phyloP scores from a whole-genome alignment of 768 basidiomycete species.

The Amanita subjunquillea region DNA sequence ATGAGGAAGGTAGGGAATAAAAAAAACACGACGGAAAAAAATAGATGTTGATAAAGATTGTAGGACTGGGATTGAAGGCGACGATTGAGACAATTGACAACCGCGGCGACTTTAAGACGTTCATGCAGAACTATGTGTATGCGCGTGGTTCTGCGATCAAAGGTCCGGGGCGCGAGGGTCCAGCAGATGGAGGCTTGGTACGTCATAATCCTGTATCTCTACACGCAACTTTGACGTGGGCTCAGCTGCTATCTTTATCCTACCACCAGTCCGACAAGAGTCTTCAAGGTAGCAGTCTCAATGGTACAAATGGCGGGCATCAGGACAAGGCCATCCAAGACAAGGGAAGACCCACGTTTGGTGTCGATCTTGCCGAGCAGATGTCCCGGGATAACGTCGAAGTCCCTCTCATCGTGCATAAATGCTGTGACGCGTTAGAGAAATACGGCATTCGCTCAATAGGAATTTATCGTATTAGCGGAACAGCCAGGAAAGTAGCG shows the following conservation, averaged over 20 bases:
- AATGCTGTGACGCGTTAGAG: constrained; percentile 89
- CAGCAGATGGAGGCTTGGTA: constrained; percentile 89
- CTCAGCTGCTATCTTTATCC: constrained; percentile 55
- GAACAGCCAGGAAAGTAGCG: constrained; percentile 79
- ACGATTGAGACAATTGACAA: constrained; percentile 91
- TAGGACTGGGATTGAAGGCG: constrained; percentile 69
- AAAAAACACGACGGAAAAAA: not conserved
- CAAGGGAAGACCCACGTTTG: constrained; percentile 78
- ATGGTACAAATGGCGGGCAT: constrained; percentile 15
- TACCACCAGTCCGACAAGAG: constrained; percentile 22
- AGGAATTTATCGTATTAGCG: constrained; percentile 91
- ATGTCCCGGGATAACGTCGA: constrained; percentile 88
- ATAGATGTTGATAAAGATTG: not conserved
- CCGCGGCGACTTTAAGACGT: constrained; percentile 87
- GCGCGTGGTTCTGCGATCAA: constrained; percentile 59
- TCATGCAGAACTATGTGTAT: constrained; percentile 96
- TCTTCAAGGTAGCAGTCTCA: constrained; percentile 8
- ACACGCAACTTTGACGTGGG: constrained; percentile 3
- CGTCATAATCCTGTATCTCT: constrained; percentile 1
- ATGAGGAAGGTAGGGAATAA: constrained; percentile 49
- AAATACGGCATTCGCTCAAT: constrained; percentile 73
- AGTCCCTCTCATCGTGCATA: constrained; percentile 77
- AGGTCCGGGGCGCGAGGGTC: constrained; percentile 84
- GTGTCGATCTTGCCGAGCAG: constrained; percentile 86
- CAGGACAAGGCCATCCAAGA: constrained; percentile 28